Evolutionary conservation across 2,329 filamentous ascomycete genomes (phyloP).

Genomic region (Dendryphion nanum): DNA sequence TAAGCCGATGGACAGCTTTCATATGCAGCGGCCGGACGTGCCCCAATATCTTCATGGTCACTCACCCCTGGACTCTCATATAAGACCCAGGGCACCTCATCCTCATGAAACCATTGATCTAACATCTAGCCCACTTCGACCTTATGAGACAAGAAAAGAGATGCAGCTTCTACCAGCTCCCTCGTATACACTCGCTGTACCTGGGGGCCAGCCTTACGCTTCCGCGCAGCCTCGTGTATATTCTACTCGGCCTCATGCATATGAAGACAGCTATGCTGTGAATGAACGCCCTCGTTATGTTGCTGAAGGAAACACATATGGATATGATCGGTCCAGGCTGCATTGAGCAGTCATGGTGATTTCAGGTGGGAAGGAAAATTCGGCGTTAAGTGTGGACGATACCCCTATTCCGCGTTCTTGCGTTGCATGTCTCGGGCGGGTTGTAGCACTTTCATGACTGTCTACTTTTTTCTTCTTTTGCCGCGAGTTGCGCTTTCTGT

Average conservation of each 20-base stretch:
- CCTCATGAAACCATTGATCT: neutral
- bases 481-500: no score
- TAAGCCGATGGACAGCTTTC: neutral
- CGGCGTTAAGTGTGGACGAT: neutral
- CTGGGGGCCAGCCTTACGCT: neutral
- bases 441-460: conserved; percentile 1
- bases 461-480: no score
- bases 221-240: neutral
- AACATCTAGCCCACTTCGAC: neutral
- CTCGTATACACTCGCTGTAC: neutral
- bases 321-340: neutral
- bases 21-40: neutral
- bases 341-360: neutral
- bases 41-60: neutral
- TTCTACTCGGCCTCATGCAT: neutral
- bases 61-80: neutral
- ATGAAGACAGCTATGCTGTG: neutral
- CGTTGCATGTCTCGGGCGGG: neutral
- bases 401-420: neutral
- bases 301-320: neutral
- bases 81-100: neutral
- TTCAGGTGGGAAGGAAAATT: neutral
- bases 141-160: neutral
- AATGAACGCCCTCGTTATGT: neutral
- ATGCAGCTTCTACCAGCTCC: neutral